Conservation (phyloP, 495 filamentous ascomycete species). For the Filosporella fistucella region DNA sequence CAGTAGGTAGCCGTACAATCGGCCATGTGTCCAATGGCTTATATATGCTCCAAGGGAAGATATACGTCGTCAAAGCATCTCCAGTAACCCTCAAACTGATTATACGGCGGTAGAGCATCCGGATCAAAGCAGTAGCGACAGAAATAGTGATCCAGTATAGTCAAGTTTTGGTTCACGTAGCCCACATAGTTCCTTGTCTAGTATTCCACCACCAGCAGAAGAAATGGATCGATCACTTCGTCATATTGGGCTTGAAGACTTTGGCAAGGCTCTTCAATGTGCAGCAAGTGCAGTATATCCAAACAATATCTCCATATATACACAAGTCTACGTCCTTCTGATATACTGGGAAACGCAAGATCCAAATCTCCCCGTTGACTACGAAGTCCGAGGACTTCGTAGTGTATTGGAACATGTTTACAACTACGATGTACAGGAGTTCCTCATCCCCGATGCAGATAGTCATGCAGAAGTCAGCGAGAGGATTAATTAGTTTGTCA, state of each 20-base stretch:
- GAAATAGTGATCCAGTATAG: too few relatives aligned
- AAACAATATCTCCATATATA: neutral
- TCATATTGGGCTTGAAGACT: neutral
- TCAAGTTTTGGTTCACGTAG: too few relatives aligned
- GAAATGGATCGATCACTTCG: too few relatives aligned
- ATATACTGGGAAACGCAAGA: neutral
- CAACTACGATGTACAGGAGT: neutral
- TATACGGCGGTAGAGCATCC: too few relatives aligned
- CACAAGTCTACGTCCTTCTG: neutral
- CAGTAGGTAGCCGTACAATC: too few relatives aligned
- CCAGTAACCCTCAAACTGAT: too few relatives aligned
- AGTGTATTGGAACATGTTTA: neutral
- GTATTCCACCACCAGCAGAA: too few relatives aligned
- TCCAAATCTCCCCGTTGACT: neutral
- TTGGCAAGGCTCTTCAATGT: neutral
- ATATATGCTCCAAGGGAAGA: too few relatives aligned
- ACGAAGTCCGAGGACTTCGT: neutral
- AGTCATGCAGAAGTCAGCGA: slow-evolving; percentile 3
- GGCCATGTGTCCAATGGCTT: too few relatives aligned
- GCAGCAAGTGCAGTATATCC: neutral
- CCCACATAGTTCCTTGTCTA: too few relatives aligned
- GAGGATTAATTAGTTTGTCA: neutral
- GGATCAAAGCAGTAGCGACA: too few relatives aligned
- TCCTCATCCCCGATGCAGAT: neutral
- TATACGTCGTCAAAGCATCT: too few relatives aligned